Evolutionary conservation across 2,329 filamentous ascomycete species (phyloP).

Genomic region (Colletotrichum abscissum): DNA sequence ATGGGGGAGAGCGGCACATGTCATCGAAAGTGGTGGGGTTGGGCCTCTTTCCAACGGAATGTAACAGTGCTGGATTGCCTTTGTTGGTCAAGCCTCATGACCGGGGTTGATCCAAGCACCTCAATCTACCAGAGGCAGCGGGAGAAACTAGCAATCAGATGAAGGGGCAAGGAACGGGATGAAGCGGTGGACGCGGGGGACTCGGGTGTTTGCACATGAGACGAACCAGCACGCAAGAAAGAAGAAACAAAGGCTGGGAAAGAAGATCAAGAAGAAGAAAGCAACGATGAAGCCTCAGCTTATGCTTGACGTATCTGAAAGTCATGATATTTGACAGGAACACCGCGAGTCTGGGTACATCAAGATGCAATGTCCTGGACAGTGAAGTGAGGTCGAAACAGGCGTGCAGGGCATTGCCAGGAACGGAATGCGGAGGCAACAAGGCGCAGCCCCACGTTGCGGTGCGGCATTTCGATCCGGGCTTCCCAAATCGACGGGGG

Average conservation of each 20-base stretch:
- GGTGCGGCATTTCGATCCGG: conserved; percentile 30
- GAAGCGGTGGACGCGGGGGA: neutral
- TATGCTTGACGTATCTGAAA: neutral
- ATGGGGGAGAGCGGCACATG: neutral
- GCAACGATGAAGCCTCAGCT: neutral
- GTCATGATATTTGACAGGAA: neutral
- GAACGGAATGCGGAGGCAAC: conserved; percentile 34
- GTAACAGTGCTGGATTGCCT: conserved; percentile 33
- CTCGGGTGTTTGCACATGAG: conserved; percentile 20
- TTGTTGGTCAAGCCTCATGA: conserved; percentile 31
- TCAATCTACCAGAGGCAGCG: conserved; percentile 26
- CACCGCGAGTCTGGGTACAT: neutral
- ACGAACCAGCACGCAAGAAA: conserved; percentile 13
- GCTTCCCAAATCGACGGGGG: conserved; percentile 21
- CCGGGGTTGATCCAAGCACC: conserved; percentile 1
- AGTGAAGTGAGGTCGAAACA: conserved; percentile 31
- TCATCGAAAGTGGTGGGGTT: neutral
- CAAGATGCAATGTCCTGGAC: conserved; percentile 8
- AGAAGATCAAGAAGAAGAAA: conserved; percentile 3
- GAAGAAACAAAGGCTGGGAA: neutral
- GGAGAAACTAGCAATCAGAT: conserved; percentile 13
- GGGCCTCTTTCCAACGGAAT: conserved; percentile 19
- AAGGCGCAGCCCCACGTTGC: conserved; percentile 24
- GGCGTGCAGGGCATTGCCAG: conserved; percentile 27
- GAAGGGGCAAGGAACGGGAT: conserved; percentile 8